Base-by-base conservation (phyloP, 495 filamentous ascomycete species). In the Penicillium goetzii region DNA sequence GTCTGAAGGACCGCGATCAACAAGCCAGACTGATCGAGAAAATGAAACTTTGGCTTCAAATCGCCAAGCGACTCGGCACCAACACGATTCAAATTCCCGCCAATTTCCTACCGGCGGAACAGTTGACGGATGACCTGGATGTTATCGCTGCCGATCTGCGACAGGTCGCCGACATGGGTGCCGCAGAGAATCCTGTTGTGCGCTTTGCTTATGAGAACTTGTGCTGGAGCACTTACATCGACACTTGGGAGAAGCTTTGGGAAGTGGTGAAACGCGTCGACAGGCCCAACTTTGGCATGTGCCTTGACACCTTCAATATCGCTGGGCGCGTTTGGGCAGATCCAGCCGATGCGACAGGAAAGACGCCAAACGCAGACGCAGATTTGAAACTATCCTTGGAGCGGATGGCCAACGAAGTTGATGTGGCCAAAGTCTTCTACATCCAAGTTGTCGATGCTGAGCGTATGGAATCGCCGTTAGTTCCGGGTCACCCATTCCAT, bases 291-390 rank as follows among this genome's bases (percentile, higher is more conserved):
- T 90, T 92, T 63, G 90, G 89, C 11, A 74, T 88, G 60, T 91
- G 88, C 74, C 79, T 92, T 10, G 90, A 92, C 73, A 91, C 88
- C 1, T 92, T 89, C 76, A 90, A 92, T 73, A 91, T 91, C 53
- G 85, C 87, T 4, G 89, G 84, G 0, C 78, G 85, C 32, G 81
- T 89, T n/a, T 92, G 84, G 70, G 89, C 87, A 0, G 88, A 92
- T 67, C 88, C 87, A 0, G 71, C 86, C 0, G 72, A 78, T 2
- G 59, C 75, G 4, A 73, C 78, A 1, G 86, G 89, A 9, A 77
- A 76, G 51, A 83, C 78, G 0, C 65, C 75, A 23, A 79, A 90
- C 66, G 87, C 86, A 14, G 85, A 89, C 11, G 74, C 70, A 17
- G 81, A 82, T 15, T 74, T 90, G n/a, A 72, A 73, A 51, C 71